phyloP scores from a whole-genome alignment of 2,329 filamentous ascomycete species.

The Aspergillus sp. region DNA sequence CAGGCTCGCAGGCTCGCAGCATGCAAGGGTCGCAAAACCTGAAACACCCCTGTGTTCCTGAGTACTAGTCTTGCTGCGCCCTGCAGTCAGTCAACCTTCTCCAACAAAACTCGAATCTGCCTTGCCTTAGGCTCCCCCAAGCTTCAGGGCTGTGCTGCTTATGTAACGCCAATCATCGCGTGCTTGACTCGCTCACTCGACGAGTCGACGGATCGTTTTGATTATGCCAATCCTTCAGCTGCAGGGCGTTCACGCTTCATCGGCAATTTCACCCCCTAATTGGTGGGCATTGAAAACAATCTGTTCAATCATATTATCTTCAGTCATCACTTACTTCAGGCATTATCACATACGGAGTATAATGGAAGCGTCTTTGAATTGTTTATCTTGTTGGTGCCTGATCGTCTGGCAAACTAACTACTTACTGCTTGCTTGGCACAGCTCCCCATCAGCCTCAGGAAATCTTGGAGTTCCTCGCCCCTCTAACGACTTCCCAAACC shows the following conservation, averaged over 20 bases:
- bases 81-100: slow-evolving; percentile 13
- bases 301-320: background rate
- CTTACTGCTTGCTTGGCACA: background rate
- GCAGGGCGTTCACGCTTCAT: background rate
- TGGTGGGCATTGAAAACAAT: background rate
- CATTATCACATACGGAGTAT: background rate
- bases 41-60: slow-evolving; percentile 8
- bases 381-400: background rate
- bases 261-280: background rate
- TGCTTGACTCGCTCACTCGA: background rate
- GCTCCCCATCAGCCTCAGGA: background rate
- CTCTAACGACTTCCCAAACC: background rate
- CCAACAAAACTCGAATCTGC: slow-evolving; percentile 6
- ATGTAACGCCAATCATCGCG: background rate
- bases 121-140: slow-evolving; percentile 5
- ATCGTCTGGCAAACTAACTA: background rate
- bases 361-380: background rate
- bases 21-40: slow-evolving; percentile 6
- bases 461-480: background rate
- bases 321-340: background rate
- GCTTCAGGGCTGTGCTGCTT: slow-evolving; percentile 2
- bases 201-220: background rate
- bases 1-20: background rate
- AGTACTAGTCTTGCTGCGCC: slow-evolving; percentile 8
- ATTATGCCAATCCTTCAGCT: background rate